Conservation (phyloP, 1,284 basidiomycete species). For the Neonothopanus nambi region DNA sequence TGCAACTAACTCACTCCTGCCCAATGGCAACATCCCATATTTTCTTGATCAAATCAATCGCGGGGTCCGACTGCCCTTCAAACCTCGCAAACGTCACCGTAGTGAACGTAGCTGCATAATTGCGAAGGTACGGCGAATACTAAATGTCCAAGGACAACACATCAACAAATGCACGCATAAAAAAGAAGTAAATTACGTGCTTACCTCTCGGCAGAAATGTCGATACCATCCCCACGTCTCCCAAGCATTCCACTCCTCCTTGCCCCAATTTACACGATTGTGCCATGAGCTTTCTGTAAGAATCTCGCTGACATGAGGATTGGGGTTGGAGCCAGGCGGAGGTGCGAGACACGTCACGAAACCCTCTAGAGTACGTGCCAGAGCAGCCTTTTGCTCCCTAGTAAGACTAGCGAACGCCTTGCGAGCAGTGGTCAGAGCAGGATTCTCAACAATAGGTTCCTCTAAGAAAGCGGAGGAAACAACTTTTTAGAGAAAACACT, state of each 20-base stretch:
- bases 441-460: conserved; percentile 57
- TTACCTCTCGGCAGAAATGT: conserved; percentile 78
- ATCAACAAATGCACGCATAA: background rate
- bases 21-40: conserved; percentile 72
- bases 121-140: conserved; percentile 77
- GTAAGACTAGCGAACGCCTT: conserved; percentile 74
- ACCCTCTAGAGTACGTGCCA: conserved; percentile 67
- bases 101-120: conserved; percentile 64
- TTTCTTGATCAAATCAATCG: conserved; percentile 56
- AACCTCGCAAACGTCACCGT: conserved; percentile 65
- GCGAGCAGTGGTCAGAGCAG: conserved; percentile 67
- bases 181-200: conserved; percentile 7
- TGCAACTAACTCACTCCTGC: conserved; percentile 35
- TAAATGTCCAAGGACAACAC: conserved; percentile 29
- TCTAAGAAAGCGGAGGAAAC: too few species aligned
- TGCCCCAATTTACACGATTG: conserved; percentile 65
- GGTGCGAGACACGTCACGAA: conserved; percentile 67
- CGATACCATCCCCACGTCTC: conserved; percentile 87
- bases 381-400: conserved; percentile 70
- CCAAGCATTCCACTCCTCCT: conserved; percentile 77
- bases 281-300: conserved; percentile 66
- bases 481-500: too few species aligned
- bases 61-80: conserved; percentile 55
- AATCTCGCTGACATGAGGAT: conserved; percentile 47
- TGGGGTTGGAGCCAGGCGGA: too few species aligned